Evolutionary conservation across 495 filamentous ascomycete species (phyloP).

Genomic region (Penicillium steckii): DNA sequence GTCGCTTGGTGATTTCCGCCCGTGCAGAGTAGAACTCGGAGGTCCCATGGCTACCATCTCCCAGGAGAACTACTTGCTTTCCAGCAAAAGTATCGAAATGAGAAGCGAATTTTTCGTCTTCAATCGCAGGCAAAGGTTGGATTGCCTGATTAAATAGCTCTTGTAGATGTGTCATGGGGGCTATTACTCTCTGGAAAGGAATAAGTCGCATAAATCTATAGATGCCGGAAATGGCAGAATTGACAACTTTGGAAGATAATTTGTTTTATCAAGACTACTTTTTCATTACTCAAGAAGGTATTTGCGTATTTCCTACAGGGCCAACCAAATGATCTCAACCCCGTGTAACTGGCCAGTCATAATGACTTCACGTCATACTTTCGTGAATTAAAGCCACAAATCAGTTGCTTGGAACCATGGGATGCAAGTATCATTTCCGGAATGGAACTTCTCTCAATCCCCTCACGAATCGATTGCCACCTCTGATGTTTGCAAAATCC

Average conservation of each 20-base stretch:
- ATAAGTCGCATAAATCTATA: conserved; percentile 6
- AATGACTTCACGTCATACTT: conserved; percentile 30
- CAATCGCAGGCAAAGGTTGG: conserved; percentile 40
- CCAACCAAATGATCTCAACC: conserved; percentile 26
- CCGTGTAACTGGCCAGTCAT: conserved; percentile 25
- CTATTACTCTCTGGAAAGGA: conserved; percentile 3
- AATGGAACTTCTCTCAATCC: neutral
- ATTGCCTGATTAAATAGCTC: conserved; percentile 35
- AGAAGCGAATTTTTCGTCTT: conserved; percentile 33
- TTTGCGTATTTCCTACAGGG: conserved; percentile 1
- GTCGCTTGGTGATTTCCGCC: conserved; percentile 53
- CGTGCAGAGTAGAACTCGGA: conserved; percentile 59
- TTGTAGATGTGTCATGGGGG: conserved; percentile 31
- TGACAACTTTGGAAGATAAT: neutral
- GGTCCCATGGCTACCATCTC: conserved; percentile 58
- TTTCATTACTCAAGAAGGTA: neutral
- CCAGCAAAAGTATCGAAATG: conserved; percentile 44
- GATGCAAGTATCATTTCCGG: neutral
- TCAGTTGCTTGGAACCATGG: neutral
- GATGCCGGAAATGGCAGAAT: no score
- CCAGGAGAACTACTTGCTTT: conserved; percentile 51
- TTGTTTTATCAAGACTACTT: no score
- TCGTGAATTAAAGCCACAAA: conserved; percentile 7
- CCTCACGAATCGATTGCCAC: neutral
- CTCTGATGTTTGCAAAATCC: neutral